A percentile compares a stretch with the other conserved stretches of the same genome.
phyloP scores from a whole-genome alignment of 768 basidiomycete species.

The Xerocomus potaroensis region DNA sequence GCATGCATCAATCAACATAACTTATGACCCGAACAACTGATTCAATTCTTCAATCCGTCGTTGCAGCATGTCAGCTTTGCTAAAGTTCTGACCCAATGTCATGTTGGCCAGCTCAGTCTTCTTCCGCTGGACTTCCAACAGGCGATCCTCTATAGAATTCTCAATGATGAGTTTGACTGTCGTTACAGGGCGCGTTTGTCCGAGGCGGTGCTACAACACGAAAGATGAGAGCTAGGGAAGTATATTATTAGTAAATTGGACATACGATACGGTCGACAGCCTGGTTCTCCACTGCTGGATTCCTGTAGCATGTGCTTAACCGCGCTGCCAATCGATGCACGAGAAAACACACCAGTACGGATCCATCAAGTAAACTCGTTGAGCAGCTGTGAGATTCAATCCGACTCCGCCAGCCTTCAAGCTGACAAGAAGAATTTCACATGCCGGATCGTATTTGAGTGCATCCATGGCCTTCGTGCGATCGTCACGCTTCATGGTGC shows the following conservation, averaged over 20 bases:
- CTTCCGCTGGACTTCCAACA: slow-evolving; percentile 91
- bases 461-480: slow-evolving; percentile 89
- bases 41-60: slow-evolving; percentile 86
- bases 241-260: slow-evolving; percentile 11
- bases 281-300: slow-evolving; percentile 96
- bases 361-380: slow-evolving; percentile 93
- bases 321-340: neutral
- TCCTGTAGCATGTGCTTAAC: slow-evolving; percentile 50
- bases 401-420: slow-evolving; percentile 97
- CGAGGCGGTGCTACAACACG: slow-evolving; percentile 77
- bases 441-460: slow-evolving; percentile 81
- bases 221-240: neutral
- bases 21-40: slow-evolving; percentile 60
- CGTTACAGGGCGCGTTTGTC: slow-evolving; percentile 88
- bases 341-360: slow-evolving; percentile 72
- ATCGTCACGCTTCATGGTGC: slow-evolving; percentile 97
- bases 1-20: slow-evolving; percentile 21
- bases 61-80: slow-evolving; percentile 82
- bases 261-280: slow-evolving; percentile 95
- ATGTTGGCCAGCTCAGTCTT: slow-evolving; percentile 94
- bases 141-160: slow-evolving; percentile 87
- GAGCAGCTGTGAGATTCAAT: slow-evolving; percentile 91
- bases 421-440: slow-evolving; percentile 94
- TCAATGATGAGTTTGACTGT: slow-evolving; percentile 93
- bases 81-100: slow-evolving; percentile 84